Percentiles rank a stretch among this genome's conserved stretches.
phyloP scores from a whole-genome alignment of 768 basidiomycete genomes.

The Mycena galopus region DNA sequence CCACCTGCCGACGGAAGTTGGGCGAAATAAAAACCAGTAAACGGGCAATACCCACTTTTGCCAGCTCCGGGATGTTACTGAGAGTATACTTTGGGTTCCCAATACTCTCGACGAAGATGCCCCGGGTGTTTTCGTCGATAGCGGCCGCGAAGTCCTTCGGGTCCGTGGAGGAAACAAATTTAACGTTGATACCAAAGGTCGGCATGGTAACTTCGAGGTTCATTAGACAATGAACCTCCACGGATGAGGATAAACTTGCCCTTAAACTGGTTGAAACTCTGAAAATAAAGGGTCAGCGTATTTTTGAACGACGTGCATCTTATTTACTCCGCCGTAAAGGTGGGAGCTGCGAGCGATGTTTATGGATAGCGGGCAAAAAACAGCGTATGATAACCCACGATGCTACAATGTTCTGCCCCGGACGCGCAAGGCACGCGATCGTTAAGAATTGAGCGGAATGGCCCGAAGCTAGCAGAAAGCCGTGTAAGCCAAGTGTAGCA shows the following conservation, averaged over 20 bases:
- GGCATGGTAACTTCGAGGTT: conserved; percentile 68
- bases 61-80: conserved; percentile 74
- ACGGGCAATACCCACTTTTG: conserved; percentile 61
- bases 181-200: conserved; percentile 73
- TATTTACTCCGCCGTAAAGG: conserved; percentile 76
- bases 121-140: conserved; percentile 85
- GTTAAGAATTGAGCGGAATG: conserved; percentile 85
- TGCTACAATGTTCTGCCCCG: conserved; percentile 85
- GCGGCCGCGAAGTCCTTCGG: conserved; percentile 72
- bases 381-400: conserved; percentile 57
- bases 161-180: conserved; percentile 70
- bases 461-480: conserved; percentile 60
- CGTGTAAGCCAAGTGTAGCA: background rate
- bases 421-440: conserved; percentile 67
- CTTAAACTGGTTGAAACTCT: conserved; percentile 85
- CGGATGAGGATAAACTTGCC: conserved; percentile 43
- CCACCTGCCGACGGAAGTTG: conserved; percentile 58
- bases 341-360: conserved; percentile 56
- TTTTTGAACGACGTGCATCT: background rate
- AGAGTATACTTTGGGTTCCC: conserved; percentile 85
- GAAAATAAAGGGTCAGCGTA: background rate
- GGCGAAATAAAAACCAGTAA: background rate
- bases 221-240: background rate
- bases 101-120: conserved; percentile 81
- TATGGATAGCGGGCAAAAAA: background rate